Percentiles rank a stretch among this genome's conserved stretches.
Evolutionary conservation across 2,329 filamentous ascomycete genomes (phyloP).

Genomic region (Beauveria sp.): DNA sequence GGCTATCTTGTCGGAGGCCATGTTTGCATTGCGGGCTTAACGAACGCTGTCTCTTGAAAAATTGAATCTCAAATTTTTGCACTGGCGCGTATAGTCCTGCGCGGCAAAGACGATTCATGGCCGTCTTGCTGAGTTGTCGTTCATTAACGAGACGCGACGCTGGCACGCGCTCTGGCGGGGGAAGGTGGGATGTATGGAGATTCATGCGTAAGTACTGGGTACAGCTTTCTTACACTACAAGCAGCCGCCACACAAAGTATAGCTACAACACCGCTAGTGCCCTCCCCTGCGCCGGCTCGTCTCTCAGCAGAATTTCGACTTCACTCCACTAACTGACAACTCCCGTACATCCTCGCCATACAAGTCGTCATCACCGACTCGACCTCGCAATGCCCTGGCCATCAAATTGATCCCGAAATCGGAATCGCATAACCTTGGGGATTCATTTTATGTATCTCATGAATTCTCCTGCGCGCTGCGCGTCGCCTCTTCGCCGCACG

Average conservation of each 20-base stretch:
- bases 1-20: constrained; percentile 62
- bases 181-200: constrained; percentile 14
- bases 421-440: constrained; percentile 34
- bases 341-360: constrained; percentile 18
- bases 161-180: constrained; percentile 14
- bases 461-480: constrained; percentile 34
- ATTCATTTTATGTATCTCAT: constrained; percentile 37
- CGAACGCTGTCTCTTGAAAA: background rate
- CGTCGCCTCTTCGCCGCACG: constrained; percentile 39
- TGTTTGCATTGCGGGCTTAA: constrained; percentile 38
- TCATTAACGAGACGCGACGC: constrained; percentile 20
- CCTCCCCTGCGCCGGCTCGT: constrained; percentile 14
- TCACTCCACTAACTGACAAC: constrained; percentile 24
- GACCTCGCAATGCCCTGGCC: constrained; percentile 33
- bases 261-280: constrained; percentile 18
- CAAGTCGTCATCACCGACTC: constrained; percentile 31
- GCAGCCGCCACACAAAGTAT: constrained; percentile 15
- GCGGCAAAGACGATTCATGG: background rate
- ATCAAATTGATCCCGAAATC: constrained; percentile 34
- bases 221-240: background rate
- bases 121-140: constrained; percentile 15
- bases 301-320: constrained; percentile 30
- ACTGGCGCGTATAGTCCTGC: background rate
- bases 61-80: background rate
- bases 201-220: background rate